These are phyloP conservation scores for Hygrophila difformis DNA, from an alignment of 257 asterid species.

Conservation along the genomic window DNA sequence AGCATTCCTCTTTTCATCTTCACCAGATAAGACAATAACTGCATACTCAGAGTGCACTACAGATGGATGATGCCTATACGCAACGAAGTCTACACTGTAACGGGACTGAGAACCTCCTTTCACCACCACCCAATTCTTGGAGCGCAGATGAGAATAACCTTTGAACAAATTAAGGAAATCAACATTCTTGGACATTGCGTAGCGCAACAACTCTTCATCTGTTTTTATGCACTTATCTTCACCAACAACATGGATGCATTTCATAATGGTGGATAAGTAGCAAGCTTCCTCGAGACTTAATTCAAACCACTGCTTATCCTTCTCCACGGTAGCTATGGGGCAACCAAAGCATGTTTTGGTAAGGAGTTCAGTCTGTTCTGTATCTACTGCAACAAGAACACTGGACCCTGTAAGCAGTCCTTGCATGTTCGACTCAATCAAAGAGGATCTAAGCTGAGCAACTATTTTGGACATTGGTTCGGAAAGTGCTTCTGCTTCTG, in stretches of 20 bases:
- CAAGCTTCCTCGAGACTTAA: constrained; percentile 67
- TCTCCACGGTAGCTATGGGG: constrained; percentile 40
- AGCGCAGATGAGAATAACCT: constrained; percentile 71
- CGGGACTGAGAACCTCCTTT: constrained; percentile 60
- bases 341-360: constrained; percentile 59
- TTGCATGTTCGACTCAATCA: constrained; percentile 32
- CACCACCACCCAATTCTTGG: constrained; percentile 75
- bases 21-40: constrained; percentile 35
- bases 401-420: constrained; percentile 48
- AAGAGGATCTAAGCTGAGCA: constrained; percentile 45
- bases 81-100: constrained; percentile 76
- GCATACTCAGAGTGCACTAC: constrained; percentile 85
- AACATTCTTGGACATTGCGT: constrained; percentile 28
- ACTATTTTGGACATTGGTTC: constrained; percentile 38
- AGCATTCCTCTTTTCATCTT: constrained; percentile 21
- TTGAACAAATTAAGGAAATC: constrained; percentile 31
- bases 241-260: constrained; percentile 49
- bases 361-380: constrained; percentile 46
- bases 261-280: constrained; percentile 37
- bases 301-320: constrained; percentile 60
- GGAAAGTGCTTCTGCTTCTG: constrained; percentile 35
- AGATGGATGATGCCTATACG: constrained; percentile 77
- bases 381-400: constrained; percentile 48
- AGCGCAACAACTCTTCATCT: constrained; percentile 44
- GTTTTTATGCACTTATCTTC: constrained; percentile 21